These are phyloP conservation scores for Vitis hybrid DNA, from an alignment of 177 flowering plant genomes.

Conservation along the genomic window DNA sequence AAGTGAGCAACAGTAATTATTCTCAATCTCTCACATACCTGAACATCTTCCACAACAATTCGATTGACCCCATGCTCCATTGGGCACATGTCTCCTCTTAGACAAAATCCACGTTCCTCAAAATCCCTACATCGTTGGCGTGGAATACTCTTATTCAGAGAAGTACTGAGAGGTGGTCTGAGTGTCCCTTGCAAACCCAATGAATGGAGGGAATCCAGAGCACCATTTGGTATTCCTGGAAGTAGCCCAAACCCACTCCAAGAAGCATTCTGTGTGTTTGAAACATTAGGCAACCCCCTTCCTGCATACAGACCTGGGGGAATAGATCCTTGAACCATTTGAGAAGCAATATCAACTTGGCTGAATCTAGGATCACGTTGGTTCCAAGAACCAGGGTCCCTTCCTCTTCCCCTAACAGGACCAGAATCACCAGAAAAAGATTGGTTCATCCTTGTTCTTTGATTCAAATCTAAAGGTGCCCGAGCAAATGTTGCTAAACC, in stretches of 20 bases:
- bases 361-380: slow-evolving; percentile 63
- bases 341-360: slow-evolving; percentile 66
- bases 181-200: slow-evolving; percentile 64
- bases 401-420: slow-evolving; percentile 74
- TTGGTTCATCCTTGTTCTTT: slow-evolving; percentile 50
- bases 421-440: slow-evolving; percentile 50
- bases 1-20: not conserved
- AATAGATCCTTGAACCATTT: slow-evolving; percentile 58
- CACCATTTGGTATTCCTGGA: slow-evolving; percentile 74
- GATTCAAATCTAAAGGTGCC: slow-evolving; percentile 47
- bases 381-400: slow-evolving; percentile 57
- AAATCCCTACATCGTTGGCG: slow-evolving; percentile 90
- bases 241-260: slow-evolving; percentile 78
- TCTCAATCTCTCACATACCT: slow-evolving; percentile 47
- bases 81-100: slow-evolving; percentile 97
- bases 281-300: slow-evolving; percentile 63
- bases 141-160: slow-evolving; percentile 58
- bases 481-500: slow-evolving; percentile 36
- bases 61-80: slow-evolving; percentile 99
- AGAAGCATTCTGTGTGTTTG: slow-evolving; percentile 49
- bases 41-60: slow-evolving; percentile 95
- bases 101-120: slow-evolving; percentile 98
- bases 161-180: slow-evolving; percentile 56
- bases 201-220: slow-evolving; percentile 66
- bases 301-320: slow-evolving; percentile 60